A percentile compares a stretch with the other conserved stretches of the same genome.
These are phyloP conservation scores for Starmera quercuum DNA, from an alignment of 805 yeast species.

Conservation along the genomic window DNA sequence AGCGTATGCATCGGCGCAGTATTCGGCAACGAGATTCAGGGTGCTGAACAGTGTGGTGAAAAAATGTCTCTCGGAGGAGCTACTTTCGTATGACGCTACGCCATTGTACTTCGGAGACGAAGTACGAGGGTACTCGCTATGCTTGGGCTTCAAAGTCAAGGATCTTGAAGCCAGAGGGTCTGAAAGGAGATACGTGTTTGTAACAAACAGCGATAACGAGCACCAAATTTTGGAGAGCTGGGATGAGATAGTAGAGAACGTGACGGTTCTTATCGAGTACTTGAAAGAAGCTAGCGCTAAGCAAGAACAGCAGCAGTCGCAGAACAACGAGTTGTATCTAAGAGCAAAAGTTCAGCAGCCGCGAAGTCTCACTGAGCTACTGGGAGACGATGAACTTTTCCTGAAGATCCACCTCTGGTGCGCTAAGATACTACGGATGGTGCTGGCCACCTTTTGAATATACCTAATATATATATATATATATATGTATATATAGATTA, in stretches of 20 bases:
- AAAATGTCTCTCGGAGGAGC: conserved; percentile 61
- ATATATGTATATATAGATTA: no score
- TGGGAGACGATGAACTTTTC: conserved; percentile 46
- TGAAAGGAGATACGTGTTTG: conserved; percentile 57
- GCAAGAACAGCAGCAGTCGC: conserved; percentile 18
- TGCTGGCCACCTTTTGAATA: no score
- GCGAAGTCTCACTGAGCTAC: conserved; percentile 44
- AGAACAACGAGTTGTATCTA: conserved; percentile 40
- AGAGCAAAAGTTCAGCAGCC: conserved; percentile 51
- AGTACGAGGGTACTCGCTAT: conserved; percentile 50
- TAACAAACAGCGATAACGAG: conserved; percentile 51
- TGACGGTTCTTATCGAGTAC: conserved; percentile 31
- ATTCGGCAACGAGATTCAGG: conserved; percentile 48
- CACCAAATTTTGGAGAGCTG: conserved; percentile 45
- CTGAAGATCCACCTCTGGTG: conserved; percentile 62
- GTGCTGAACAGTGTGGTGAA: conserved; percentile 51
- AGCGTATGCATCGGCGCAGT: conserved; percentile 48
- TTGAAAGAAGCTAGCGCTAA: conserved; percentile 25
- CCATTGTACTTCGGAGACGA: conserved; percentile 63
- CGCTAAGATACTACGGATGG: conserved; percentile 36
- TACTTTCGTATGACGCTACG: conserved; percentile 47
- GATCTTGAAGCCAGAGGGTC: conserved; percentile 69
- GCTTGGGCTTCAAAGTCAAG: conserved; percentile 50
- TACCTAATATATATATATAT: no score
- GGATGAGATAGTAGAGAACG: conserved; percentile 38